A percentile compares a stretch with the other conserved stretches of the same genome.
phyloP scores from a whole-genome alignment of 177 flowering plant species.

The Tripterygium wilfordii region DNA sequence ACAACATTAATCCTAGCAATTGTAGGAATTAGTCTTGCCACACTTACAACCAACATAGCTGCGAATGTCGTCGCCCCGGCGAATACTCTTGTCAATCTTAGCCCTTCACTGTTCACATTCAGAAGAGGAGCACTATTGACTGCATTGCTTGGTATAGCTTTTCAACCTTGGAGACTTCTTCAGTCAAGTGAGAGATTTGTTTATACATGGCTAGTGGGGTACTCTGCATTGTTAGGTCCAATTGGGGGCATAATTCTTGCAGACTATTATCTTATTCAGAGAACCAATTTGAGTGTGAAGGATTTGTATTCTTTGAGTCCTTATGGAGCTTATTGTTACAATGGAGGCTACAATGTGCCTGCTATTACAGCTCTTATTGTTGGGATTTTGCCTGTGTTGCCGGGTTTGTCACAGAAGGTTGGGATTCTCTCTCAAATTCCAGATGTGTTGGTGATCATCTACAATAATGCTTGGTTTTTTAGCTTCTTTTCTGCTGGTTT shows the following conservation, averaged over 20 bases:
- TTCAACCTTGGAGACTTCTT: slow-evolving; percentile 89
- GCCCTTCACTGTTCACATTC: slow-evolving; percentile 72
- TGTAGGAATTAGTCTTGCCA: slow-evolving; percentile 71
- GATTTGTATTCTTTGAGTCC: slow-evolving; percentile 63
- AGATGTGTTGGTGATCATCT: slow-evolving; percentile 30
- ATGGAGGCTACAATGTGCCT: slow-evolving; percentile 61
- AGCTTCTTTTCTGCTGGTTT: slow-evolving; percentile 64
- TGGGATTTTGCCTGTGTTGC: slow-evolving; percentile 81
- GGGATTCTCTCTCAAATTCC: slow-evolving; percentile 40
- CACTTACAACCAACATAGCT: slow-evolving; percentile 82
- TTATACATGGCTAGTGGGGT: slow-evolving; percentile 89
- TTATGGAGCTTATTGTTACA: slow-evolving; percentile 55
- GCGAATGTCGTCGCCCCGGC: slow-evolving; percentile 95
- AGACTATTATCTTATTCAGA: slow-evolving; percentile 64
- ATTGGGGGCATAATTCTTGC: slow-evolving; percentile 67
- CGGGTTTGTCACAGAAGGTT: slow-evolving; percentile 72
- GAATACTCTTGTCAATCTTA: slow-evolving; percentile 77
- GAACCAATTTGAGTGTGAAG: slow-evolving; percentile 33
- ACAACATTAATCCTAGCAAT: slow-evolving; percentile 52
- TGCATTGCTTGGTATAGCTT: slow-evolving; percentile 68
- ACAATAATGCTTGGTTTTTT: slow-evolving; percentile 84
- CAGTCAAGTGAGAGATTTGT: slow-evolving; percentile 83
- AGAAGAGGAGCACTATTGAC: slow-evolving; percentile 67
- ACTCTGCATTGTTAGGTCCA: slow-evolving; percentile 83
- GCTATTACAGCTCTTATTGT: slow-evolving; percentile 56